Percentiles rank a stretch among this genome's conserved stretches.
Conservation (phyloP, 2,329 filamentous ascomycete genomes). For the Colletotrichum chlorophyti region DNA sequence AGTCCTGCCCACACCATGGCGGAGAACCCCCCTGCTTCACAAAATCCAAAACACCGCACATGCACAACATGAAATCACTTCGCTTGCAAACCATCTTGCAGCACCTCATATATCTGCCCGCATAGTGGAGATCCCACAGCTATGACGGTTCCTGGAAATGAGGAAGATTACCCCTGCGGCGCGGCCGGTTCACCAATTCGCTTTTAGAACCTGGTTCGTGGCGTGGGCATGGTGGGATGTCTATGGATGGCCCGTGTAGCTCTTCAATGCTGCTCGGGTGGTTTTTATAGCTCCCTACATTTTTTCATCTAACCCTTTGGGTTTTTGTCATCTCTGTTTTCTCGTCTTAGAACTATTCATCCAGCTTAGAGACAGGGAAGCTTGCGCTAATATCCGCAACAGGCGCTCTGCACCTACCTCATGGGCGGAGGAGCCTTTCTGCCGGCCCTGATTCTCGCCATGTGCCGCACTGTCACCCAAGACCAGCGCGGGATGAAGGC, state of each 20-base stretch:
- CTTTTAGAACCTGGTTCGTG: constrained; percentile 67
- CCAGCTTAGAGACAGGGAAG: constrained; percentile 26
- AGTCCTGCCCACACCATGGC: constrained; percentile 9
- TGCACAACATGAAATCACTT: neutral
- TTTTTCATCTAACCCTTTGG: constrained; percentile 33
- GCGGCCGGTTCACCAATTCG: constrained; percentile 69
- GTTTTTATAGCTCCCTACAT: constrained; percentile 71
- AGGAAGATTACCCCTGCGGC: constrained; percentile 80
- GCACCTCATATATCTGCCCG: constrained; percentile 80
- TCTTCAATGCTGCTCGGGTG: constrained; percentile 62
- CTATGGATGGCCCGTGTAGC: constrained; percentile 72
- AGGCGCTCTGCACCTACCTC: constrained; percentile 60
- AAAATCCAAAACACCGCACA: no score
- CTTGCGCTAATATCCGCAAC: constrained; percentile 33
- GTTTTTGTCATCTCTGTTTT: constrained; percentile 30
- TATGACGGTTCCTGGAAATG: constrained; percentile 85
- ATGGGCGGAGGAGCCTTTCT: constrained; percentile 60
- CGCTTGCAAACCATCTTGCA: constrained; percentile 21
- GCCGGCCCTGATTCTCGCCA: constrained; percentile 75
- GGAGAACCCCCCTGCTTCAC: neutral
- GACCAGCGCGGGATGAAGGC: constrained; percentile 81
- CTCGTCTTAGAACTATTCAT: constrained; percentile 2
- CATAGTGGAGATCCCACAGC: constrained; percentile 72
- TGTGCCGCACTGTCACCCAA: constrained; percentile 84
- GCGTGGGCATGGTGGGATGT: constrained; percentile 79